Conservation (phyloP, 1,139 yeast genomes). For the Candida tetrigidarum region DNA sequence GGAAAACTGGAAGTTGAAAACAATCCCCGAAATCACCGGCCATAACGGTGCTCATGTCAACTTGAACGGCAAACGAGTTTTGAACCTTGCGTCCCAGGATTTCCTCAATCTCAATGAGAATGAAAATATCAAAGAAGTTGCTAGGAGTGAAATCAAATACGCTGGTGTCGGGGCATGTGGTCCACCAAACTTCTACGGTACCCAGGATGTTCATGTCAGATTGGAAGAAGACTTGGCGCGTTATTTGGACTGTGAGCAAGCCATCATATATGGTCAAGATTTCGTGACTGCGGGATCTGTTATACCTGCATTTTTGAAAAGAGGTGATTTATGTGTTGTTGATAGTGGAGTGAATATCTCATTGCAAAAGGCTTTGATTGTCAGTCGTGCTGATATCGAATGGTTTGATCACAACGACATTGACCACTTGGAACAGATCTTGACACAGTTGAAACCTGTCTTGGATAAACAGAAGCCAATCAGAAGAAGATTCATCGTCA, state of each 20-base stretch:
- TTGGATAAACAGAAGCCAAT: constrained; percentile 70
- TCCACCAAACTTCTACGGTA: constrained; percentile 97
- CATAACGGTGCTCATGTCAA: constrained; percentile 55
- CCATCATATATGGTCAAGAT: constrained; percentile 93
- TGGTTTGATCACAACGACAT: constrained; percentile 90
- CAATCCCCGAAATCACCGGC: constrained; percentile 67
- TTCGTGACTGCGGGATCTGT: constrained; percentile 92
- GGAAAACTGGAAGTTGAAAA: constrained; percentile 65
- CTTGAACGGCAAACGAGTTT: constrained; percentile 25
- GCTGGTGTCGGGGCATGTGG: constrained; percentile 99
- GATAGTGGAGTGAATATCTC: constrained; percentile 81
- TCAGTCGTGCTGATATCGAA: constrained; percentile 83
- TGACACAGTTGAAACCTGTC: constrained; percentile 65
- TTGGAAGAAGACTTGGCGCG: constrained; percentile 76
- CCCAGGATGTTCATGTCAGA: constrained; percentile 88
- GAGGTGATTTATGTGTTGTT: constrained; percentile 92
- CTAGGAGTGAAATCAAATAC: constrained; percentile 59
- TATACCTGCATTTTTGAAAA: constrained; percentile 91
- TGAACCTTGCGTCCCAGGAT: constrained; percentile 69
- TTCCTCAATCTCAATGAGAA: constrained; percentile 61
- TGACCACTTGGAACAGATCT: constrained; percentile 74
- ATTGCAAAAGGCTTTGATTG: constrained; percentile 84
- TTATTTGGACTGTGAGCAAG: constrained; percentile 76
- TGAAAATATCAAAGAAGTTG: constrained; percentile 53
- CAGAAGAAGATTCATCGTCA: constrained; percentile 85